A percentile compares a stretch with the other conserved stretches of the same genome.
Conservation (phyloP, 192 early-diverging fungal genomes). For the Coemansia sp. region DNA sequence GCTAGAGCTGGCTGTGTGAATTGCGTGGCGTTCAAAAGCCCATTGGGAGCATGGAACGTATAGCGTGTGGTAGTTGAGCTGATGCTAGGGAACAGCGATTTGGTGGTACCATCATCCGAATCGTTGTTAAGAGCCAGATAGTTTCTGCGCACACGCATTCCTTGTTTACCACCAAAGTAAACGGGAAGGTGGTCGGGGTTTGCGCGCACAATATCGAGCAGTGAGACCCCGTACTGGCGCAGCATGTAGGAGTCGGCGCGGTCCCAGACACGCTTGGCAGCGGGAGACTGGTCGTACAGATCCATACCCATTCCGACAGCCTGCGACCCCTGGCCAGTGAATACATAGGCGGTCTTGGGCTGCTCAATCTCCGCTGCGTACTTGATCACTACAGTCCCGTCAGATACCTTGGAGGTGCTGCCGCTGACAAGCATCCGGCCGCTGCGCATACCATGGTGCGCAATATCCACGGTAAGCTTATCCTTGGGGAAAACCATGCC, state of each 20-base stretch:
- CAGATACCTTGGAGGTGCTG: constrained; percentile 78
- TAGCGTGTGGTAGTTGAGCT: constrained; percentile 65
- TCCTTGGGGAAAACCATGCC: constrained; percentile 91
- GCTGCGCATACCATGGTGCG: constrained; percentile 87
- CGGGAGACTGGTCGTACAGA: constrained; percentile 75
- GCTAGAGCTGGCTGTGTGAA: constrained; percentile 88
- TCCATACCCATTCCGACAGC: constrained; percentile 95
- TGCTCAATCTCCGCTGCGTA: constrained; percentile 90
- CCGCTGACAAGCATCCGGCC: constrained; percentile 92
- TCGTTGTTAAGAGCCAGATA: constrained; percentile 18
- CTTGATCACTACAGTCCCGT: constrained; percentile 43
- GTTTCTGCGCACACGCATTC: constrained; percentile 21
- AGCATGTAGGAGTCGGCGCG: constrained; percentile 83
- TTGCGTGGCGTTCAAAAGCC: constrained; percentile 89
- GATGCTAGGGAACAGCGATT: constrained; percentile 46
- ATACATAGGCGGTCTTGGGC: constrained; percentile 86
- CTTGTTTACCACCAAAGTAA: constrained; percentile 69
- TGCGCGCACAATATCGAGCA: constrained; percentile 85
- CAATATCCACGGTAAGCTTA: constrained; percentile 77
- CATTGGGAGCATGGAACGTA: constrained; percentile 78
- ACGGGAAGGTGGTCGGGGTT: constrained; percentile 49
- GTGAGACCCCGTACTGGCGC: constrained; percentile 79
- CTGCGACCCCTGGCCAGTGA: constrained; percentile 96
- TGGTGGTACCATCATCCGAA: neutral
- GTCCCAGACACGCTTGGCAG: constrained; percentile 87